These are phyloP conservation scores for Globisporangium acanthophoron DNA, from an alignment of 352 stramenopile genomes.

Conservation along the genomic window DNA sequence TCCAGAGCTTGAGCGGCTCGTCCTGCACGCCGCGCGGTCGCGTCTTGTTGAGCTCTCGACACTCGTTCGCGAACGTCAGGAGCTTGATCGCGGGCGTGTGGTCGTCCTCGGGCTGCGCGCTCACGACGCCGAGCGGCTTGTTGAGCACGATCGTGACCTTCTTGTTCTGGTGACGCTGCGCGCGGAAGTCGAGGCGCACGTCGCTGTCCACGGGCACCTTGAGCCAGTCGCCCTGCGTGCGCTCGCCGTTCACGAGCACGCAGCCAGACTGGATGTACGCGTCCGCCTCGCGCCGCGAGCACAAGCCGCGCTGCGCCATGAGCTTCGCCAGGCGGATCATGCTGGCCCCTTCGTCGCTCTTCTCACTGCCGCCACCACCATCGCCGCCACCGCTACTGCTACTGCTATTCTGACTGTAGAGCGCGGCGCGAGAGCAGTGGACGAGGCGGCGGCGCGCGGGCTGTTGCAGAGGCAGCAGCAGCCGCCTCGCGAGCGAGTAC, in stretches of 20 bases:
- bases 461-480: slow-evolving; percentile 14
- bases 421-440: not conserved
- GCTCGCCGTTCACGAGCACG: slow-evolving; percentile 72
- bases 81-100: slow-evolving; percentile 67
- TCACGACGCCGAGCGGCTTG: slow-evolving; percentile 79
- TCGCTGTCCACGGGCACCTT: slow-evolving; percentile 58
- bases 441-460: not conserved
- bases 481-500: slow-evolving; percentile 22
- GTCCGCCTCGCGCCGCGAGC: slow-evolving; percentile 76
- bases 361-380: not conserved
- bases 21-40: slow-evolving; percentile 25
- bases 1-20: slow-evolving; percentile 60
- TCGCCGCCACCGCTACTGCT: not conserved
- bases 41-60: slow-evolving; percentile 44
- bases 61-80: slow-evolving; percentile 76
- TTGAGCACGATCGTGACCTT: slow-evolving; percentile 83
- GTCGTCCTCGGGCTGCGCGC: slow-evolving; percentile 66
- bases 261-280: slow-evolving; percentile 70
- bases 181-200: slow-evolving; percentile 53
- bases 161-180: slow-evolving; percentile 64
- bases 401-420: not conserved
- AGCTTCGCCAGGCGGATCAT: slow-evolving; percentile 72
- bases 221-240: slow-evolving; percentile 56
- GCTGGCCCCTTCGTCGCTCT: slow-evolving; percentile 8
- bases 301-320: slow-evolving; percentile 73